Evolutionary conservation across 768 basidiomycete species (phyloP), one percentile per base, ranked within the genome.

Genomic region (Suillus occidentalis): DNA sequence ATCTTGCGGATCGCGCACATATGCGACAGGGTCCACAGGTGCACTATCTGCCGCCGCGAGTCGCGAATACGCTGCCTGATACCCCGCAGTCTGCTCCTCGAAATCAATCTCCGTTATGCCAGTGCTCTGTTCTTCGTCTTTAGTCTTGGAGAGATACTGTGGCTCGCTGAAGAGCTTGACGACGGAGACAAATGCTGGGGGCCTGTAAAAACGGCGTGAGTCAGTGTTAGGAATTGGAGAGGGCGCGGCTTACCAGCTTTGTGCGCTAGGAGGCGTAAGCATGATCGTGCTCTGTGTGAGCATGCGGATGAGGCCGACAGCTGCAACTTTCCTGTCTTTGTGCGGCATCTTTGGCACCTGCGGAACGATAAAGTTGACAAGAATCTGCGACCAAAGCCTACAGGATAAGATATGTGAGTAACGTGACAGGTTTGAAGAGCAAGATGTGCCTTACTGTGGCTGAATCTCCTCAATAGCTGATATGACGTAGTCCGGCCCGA

Each of bases 31-130:
- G 73, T 94, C 92, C 1, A 73, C 76, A 49, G 82, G 80, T 0
- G 75, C 75, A 1, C 76, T 78, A 68, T 92, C 91, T 1, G 90
- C 89, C 1, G 97, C 92, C 0, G 95, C 96, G 20, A 98, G 84
- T 42, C 91, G 86, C 60, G 95, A 95, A 79, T 96, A 99, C 5
- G 94, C 92, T 0, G 94, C 93, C 72, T 99, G 97, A 77, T 98
- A 98, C 1, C 95, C 93, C 7, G 90, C 90, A 2, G 85, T 84
- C 73, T 92, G 91, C 72, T 98, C 96, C 72, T 98, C 97, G 66
- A 88, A 89, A 73, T 98, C 97, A 55, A 97, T 87, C 61, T 85
- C 87, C 1, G 91, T 92, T 42, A 93, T 72, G 0, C 85, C 86
- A 0, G 81, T 80, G 9, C 82, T 74, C 56, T 88, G 86, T n/a